Evolutionary conservation across 345 rosid genomes (phyloP).

Genomic region (Hevea brasiliensis): DNA sequence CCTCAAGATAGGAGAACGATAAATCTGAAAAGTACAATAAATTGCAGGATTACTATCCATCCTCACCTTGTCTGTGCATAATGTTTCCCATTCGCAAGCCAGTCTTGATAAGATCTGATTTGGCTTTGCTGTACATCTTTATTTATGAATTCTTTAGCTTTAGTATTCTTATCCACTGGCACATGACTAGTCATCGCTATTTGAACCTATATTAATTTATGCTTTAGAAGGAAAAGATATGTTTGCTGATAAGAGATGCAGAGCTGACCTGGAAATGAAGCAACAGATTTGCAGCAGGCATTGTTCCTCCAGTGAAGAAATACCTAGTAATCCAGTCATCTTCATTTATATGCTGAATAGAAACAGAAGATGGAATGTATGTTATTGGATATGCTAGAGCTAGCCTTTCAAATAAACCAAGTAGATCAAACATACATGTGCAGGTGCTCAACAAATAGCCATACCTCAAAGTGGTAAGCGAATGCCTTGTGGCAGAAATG

Average conservation of each 20-base stretch:
- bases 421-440: background rate
- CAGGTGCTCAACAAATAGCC: background rate
- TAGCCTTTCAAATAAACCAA: background rate
- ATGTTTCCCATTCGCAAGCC: conserved; percentile 86
- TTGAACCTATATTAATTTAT: background rate
- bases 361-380: conserved; percentile 2
- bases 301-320: conserved; percentile 87
- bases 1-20: background rate
- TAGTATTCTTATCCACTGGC: background rate
- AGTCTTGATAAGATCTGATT: conserved; percentile 1
- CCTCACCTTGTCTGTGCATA: conserved; percentile 75
- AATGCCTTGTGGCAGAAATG: conserved; percentile 84
- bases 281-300: conserved; percentile 84
- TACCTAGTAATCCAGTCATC: conserved; percentile 90
- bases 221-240: background rate
- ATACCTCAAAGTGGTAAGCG: conserved; percentile 87
- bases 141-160: background rate
- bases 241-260: background rate
- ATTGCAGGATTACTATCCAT: background rate
- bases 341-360: conserved; percentile 62
- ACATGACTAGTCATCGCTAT: background rate
- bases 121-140: background rate
- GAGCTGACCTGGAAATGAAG: conserved; percentile 78
- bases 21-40: background rate
- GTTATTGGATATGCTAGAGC: background rate